These are phyloP conservation scores for Rhodomyrtus psidioides DNA, from an alignment of 441 rosid species.

Conservation along the genomic window DNA sequence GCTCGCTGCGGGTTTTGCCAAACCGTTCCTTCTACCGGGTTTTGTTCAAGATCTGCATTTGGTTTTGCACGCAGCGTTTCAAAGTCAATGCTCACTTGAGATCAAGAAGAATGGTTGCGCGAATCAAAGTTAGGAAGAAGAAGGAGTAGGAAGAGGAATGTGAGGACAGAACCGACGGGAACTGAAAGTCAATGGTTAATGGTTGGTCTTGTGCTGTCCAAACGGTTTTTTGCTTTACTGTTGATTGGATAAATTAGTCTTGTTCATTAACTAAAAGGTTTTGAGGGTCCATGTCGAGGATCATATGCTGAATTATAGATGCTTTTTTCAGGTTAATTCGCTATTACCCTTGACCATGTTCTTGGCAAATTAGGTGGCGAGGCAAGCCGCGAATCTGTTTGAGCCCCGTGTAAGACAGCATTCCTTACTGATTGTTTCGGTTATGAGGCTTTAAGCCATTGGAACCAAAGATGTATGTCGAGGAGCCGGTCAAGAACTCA, in stretches of 20 bases:
- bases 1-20: background rate
- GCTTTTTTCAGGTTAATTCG: background rate
- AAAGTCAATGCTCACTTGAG: background rate
- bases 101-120: background rate
- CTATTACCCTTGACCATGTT: background rate
- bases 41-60: background rate
- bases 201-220: background rate
- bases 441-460: background rate
- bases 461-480: background rate
- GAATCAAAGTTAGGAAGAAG: background rate
- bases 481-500: background rate
- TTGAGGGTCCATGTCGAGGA: background rate
- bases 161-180: background rate
- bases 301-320: no score
- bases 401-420: background rate
- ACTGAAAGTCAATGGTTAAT: background rate
- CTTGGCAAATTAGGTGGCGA: background rate
- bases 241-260: background rate
- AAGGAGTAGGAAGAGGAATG: background rate
- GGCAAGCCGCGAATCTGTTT: background rate
- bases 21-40: background rate
- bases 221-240: background rate
- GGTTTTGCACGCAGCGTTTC: background rate
- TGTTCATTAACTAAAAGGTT: background rate
- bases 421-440: background rate